Evolutionary conservation across 1,284 basidiomycete species (phyloP), one percentile per base, ranked within the genome.

Genomic region (Ganoderma meredithae): DNA sequence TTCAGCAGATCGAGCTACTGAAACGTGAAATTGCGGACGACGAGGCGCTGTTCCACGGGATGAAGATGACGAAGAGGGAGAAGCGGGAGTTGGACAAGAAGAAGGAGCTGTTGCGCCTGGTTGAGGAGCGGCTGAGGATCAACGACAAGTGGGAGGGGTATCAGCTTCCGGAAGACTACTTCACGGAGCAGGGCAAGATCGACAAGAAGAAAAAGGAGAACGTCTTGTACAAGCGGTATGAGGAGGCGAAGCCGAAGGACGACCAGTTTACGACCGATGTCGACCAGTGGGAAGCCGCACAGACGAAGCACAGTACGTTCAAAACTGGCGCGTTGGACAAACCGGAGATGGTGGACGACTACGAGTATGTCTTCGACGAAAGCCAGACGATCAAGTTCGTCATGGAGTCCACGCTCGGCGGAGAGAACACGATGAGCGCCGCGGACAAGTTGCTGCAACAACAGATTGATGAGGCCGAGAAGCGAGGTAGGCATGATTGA

Each of bases 321-420:
- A 91, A 89, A 76, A 92, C 90, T 13, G 95, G 97, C 36, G 96
- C 97, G 0, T 80, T 96, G 87, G 96, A 98, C 80, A 95, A 95
- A 80, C 85, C 82, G 56, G 90, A 94, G 69, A 69, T 93, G 31
- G 89, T 91, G 36, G 95, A 96, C 56, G 90, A 90, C 62, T 99
- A 98, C 78, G 97, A 99, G 72, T 99, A 96, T 79, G 97, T 99
- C 49, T 98, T 99, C 77, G 97, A 99, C 81, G 97, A 99, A 79
- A 93, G 89, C 74, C 96, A 98, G 80, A 96, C 95, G 25, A 99
- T 99, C 79, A 87, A 96, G 76, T 99, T 98, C 81, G 91, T 98
- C 76, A 90, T 96, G 87, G 96, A 97, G 71, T 87, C 89, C 64
- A 88, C 90, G 22, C 76, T 95, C 78, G 89, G 89, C 63, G 93